These are phyloP conservation scores for Grosmannia penicillata DNA, from an alignment of 2,329 filamentous ascomycete species.

Conservation along the genomic window DNA sequence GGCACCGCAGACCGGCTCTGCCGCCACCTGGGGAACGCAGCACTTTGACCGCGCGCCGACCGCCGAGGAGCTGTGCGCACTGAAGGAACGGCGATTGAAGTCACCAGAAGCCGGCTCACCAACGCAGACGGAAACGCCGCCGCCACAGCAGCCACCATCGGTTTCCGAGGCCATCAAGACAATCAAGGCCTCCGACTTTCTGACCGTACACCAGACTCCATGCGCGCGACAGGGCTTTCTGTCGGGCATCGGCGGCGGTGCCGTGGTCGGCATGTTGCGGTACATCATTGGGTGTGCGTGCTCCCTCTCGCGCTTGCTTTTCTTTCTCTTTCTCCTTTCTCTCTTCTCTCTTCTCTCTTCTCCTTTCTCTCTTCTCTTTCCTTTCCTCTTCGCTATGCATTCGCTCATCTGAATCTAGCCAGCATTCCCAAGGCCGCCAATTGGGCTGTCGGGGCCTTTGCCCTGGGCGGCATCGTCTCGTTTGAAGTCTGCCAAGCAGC, in stretches of 20 bases:
- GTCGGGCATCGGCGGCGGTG: constrained; percentile 68
- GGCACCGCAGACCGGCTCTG: constrained; percentile 4
- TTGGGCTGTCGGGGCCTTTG: constrained; percentile 72
- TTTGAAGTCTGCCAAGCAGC: constrained; percentile 77
- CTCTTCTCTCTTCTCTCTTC: background rate
- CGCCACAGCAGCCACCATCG: constrained; percentile 14
- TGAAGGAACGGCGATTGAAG: constrained; percentile 11
- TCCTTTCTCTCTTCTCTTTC: background rate
- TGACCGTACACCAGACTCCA: constrained; percentile 60
- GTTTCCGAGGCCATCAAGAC: constrained; percentile 50
- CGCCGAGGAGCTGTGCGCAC: constrained; percentile 22
- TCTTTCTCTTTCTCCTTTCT: background rate
- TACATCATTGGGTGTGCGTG: constrained; percentile 62
- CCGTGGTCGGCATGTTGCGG: constrained; percentile 58
- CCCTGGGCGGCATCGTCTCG: constrained; percentile 51
- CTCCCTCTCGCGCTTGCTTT: constrained; percentile 26
- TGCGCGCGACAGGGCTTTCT: constrained; percentile 75
- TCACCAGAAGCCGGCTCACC: background rate
- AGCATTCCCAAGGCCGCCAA: constrained; percentile 56
- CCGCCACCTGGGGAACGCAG: constrained; percentile 11
- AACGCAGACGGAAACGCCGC: background rate
- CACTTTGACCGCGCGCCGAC: constrained; percentile 11
- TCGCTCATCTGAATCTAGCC: too few species aligned
- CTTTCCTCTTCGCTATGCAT: too few species aligned
- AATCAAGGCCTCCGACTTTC: constrained; percentile 54